Percentiles rank a stretch among this genome's conserved stretches.
Conservation (phyloP, 2,329 filamentous ascomycete genomes). For the Trichoderma polysporum region DNA sequence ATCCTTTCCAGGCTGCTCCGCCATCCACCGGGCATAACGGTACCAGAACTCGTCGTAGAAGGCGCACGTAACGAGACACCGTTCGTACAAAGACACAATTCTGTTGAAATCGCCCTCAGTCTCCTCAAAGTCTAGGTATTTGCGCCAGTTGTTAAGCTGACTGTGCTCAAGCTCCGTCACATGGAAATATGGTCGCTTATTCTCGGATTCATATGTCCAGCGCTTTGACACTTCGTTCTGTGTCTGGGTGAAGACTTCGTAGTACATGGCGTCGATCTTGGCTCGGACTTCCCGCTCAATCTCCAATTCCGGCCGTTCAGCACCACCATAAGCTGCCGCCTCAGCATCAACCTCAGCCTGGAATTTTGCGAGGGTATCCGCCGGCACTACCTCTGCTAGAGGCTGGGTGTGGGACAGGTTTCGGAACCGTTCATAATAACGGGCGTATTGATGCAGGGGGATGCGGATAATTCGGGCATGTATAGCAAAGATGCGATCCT, state of each 20-base stretch:
- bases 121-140: conserved; percentile 96
- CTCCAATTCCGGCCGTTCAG: conserved; percentile 68
- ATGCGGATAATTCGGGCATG: conserved; percentile 81
- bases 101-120: conserved; percentile 73
- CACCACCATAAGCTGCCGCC: conserved; percentile 49
- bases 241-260: conserved; percentile 76
- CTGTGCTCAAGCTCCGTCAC: conserved; percentile 86
- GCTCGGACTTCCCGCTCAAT: conserved; percentile 78
- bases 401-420: conserved; percentile 72
- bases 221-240: conserved; percentile 87
- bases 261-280: conserved; percentile 77
- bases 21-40: conserved; percentile 95
- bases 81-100: conserved; percentile 84
- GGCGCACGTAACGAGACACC: conserved; percentile 87
- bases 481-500: conserved; percentile 82
- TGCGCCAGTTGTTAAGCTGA: conserved; percentile 87
- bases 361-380: conserved; percentile 67
- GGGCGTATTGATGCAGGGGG: conserved; percentile 91
- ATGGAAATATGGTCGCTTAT: conserved; percentile 96
- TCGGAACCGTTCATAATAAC: conserved; percentile 91
- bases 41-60: conserved; percentile 98
- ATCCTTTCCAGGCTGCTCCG: conserved; percentile 72
- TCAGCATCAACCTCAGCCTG: conserved; percentile 71
- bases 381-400: conserved; percentile 67
- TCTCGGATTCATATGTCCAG: conserved; percentile 91